Base-by-base conservation (phyloP, 805 yeast species). In the Metschnikowia matae region DNA sequence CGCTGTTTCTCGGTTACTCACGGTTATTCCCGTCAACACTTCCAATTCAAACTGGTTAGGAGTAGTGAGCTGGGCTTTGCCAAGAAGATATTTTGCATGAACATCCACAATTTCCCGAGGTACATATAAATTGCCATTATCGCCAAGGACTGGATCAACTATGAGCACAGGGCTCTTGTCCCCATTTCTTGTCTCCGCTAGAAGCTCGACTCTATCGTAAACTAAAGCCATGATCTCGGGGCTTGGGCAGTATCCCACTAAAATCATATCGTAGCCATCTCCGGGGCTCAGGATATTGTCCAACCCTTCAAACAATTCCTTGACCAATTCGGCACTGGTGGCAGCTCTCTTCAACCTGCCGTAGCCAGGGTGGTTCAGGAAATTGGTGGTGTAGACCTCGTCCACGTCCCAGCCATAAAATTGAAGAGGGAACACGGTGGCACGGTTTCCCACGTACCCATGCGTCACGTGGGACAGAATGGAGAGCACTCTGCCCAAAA, bases 31-130 rank as follows among this genome's bases (percentile, higher is more conserved):
- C 11, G 82, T 78, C 40, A 92, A 66, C 29, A 89, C 64, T 66
- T 90, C 97, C 15, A 86, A 76, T 64, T 91, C 98, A 65, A 86
- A 92, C 64, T 88, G 95, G 65, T 91, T 91, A 2, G 98, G 98
- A 0, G 97, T 91, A 14, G 88, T 80, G 35, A 85, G 58, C 39
- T 73, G 71, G 7, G 90, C 86, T 54, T 60, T 6, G 75, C 81
- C 38, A 4, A 67, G 61, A 4, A 95, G 85, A 5, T 84, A 67
- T 11, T 70, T 54, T 56, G 72, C 70, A 60, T 84, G 85, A 1
- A 75, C 64, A 0, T 80, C 80, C 0, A 85, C 70, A 23, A 84
- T 75, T 11, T 70, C 76, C 48, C 75, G 77, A 51, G 77, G 76
- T 1, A 92, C 96, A 63, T 92, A 92, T 3, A 90, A 66, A 50